Base-by-base conservation (phyloP, 768 basidiomycete genomes). In the Suillus decipiens region DNA sequence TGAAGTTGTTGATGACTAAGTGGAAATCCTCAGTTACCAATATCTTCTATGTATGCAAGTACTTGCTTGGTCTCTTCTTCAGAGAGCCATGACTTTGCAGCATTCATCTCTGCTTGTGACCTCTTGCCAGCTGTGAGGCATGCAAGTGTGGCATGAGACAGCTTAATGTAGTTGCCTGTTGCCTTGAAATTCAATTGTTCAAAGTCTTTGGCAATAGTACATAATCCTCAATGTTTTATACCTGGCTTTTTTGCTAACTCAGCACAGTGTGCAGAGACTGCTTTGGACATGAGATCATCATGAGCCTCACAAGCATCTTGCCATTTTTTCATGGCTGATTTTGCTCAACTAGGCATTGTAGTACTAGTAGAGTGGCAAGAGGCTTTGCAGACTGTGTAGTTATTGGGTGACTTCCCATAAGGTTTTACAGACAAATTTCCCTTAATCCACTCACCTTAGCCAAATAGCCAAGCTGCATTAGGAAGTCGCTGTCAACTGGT, bases 11-110 rank as follows among this genome's bases (percentile, higher is more conserved):
- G 34, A 57, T 79, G 77, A 58, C 56, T 75, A 4, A 76, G 69
- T 22, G 79, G 77, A 63, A 79, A 79, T 11, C 78, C 77, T 10
- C 69, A 64, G 19, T 68, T 51, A 12, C 73, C 78, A 33, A 70
- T 54, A 47, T 74, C 70, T 33, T 69, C 60, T 17, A 70, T 61
- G 66, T 71, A 74, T 19, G 67, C 61, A 53, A 81, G 69, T 34
- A 81, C 66, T 6, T 66, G 58, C 11, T 75, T 64, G 15, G 56
- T 70, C 67, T 82, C 74, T 10, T 64, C 68, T 1, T 33, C 14
- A 0, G 69, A 70, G 3, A 80, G 69, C 74, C 72, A 74, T 31
- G 63, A 53, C 59, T 72, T 72, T 3, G 47, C 63, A n/a, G 61
- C 70, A 66, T 77, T 78, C 47, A 69, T 69, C 48, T 72, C 51